Evolutionary conservation across 2,329 filamentous ascomycete genomes (phyloP), one percentile per base, ranked within the genome.

Genomic region (Talaromyces albobiverticillius): DNA sequence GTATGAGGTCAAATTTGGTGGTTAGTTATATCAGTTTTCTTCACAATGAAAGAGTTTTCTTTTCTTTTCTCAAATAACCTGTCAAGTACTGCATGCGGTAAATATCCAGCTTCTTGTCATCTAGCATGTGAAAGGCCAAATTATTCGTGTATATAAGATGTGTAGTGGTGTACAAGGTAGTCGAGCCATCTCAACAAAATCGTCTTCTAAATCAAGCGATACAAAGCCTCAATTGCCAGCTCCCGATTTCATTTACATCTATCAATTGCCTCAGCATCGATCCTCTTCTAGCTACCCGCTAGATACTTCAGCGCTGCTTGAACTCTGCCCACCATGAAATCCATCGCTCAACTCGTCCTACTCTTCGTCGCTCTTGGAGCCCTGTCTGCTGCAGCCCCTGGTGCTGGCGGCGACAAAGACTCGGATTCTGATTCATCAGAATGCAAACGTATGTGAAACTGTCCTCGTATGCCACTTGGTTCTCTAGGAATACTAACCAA

Each of bases 31-130:
- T n/a, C n/a, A n/a, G n/a, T n/a, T n/a, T n/a, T 25, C 20, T 47
- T 16, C 32, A 36, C 32, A n/a, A 16, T 22, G 45, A 32, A 36
- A n/a, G 16, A 34, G n/a, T n/a, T n/a, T n/a, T n/a, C n/a, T n/a
- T n/a, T n/a, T n/a, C n/a, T n/a, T n/a, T n/a, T n/a, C n/a, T n/a
- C n/a, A n/a, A n/a, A n/a, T n/a, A n/a, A n/a, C n/a, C n/a, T n/a
- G n/a, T n/a, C n/a, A n/a, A n/a, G n/a, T 47, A 47, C 45, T 29
- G 45, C 45, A 47, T 34, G 45, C 45, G 45, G n/a, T n/a, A n/a
- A n/a, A n/a, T n/a, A n/a, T n/a, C n/a, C n/a, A n/a, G 18, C 5
- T 10, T 23, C 16, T 20, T 23, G 18, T 47, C 22, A 8, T 47
- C 18, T 34, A 20, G 18, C 18, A 22, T n/a, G 43, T 46, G 29